Evolutionary conservation across 2,329 filamentous ascomycete species (phyloP).

Genomic region (Fusarium continuum): DNA sequence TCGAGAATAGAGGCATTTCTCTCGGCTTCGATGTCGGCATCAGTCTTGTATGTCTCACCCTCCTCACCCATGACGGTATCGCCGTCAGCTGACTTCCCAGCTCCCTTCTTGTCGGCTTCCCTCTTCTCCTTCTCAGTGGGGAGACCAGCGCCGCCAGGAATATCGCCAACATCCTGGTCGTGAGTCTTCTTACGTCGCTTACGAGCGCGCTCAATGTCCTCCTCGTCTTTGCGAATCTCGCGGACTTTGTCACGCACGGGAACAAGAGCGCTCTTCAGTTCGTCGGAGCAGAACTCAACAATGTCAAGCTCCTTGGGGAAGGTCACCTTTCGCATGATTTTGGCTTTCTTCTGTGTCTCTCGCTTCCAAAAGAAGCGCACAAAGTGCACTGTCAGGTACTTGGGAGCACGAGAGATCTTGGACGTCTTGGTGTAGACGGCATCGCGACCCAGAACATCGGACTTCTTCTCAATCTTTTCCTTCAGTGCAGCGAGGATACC

Average conservation of each 20-base stretch:
- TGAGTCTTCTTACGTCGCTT: constrained; percentile 84
- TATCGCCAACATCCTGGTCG: constrained; percentile 57
- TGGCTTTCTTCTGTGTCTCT: constrained; percentile 96
- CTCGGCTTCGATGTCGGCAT: constrained; percentile 91
- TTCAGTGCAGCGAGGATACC: constrained; percentile 83
- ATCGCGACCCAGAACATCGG: constrained; percentile 78
- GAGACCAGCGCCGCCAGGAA: constrained; percentile 56
- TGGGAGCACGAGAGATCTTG: constrained; percentile 88
- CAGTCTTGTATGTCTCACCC: constrained; percentile 83
- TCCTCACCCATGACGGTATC: constrained; percentile 73
- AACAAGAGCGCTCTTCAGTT: constrained; percentile 81
- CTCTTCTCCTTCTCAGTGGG: constrained; percentile 62
- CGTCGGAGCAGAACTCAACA: constrained; percentile 94
- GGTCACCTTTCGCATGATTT: constrained; percentile 98
- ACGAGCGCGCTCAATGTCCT: constrained; percentile 88
- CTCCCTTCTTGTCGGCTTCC: constrained; percentile 60
- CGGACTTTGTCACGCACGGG: constrained; percentile 97
- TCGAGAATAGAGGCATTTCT: constrained; percentile 76
- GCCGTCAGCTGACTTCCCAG: constrained; percentile 60
- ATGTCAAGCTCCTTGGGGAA: constrained; percentile 94
- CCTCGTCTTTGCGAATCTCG: constrained; percentile 92
- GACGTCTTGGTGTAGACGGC: constrained; percentile 89
- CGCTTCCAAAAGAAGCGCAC: constrained; percentile 98
- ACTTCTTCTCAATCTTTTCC: constrained; percentile 92
- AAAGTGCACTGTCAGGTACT: constrained; percentile 96